Conservation (phyloP, 331 rosid genomes). For the Quercus tomentella region DNA sequence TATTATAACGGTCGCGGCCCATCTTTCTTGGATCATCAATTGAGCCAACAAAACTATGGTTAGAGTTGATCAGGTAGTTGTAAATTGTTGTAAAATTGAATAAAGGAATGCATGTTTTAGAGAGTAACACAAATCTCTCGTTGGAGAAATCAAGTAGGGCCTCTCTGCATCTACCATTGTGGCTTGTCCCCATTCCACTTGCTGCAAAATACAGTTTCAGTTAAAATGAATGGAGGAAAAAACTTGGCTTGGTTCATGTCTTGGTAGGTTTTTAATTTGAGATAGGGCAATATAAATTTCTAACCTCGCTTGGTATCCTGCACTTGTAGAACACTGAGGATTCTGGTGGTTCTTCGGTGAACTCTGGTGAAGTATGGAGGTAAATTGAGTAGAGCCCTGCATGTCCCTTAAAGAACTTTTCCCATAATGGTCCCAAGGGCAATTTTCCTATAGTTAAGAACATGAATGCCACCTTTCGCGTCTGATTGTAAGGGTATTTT, state of each 20-base stretch:
- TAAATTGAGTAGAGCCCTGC: slow-evolving; percentile 34
- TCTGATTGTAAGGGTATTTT: slow-evolving; percentile 12
- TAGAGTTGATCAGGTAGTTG: slow-evolving; percentile 27
- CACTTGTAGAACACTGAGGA: slow-evolving; percentile 33
- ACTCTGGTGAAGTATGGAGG: slow-evolving; percentile 27
- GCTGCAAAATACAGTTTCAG: slow-evolving; percentile 1
- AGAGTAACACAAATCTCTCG: slow-evolving; percentile 32
- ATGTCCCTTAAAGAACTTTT: slow-evolving; percentile 34
- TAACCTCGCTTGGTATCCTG: slow-evolving; percentile 40
- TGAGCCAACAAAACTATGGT: slow-evolving; percentile 23
- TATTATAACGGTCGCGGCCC: slow-evolving; percentile 36
- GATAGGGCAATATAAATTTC: background rate
- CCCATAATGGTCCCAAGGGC: slow-evolving; percentile 42
- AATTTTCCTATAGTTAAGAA: slow-evolving; percentile 24
- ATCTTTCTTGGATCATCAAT: slow-evolving; percentile 21
- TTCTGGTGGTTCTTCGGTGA: slow-evolving; percentile 11
- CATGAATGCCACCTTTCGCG: slow-evolving; percentile 36
- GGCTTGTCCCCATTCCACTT: slow-evolving; percentile 31
- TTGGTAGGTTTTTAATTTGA: background rate
- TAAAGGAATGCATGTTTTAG: slow-evolving; percentile 40
- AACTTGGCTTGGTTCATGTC: too few relatives aligned
- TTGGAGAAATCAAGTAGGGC: slow-evolving; percentile 38
- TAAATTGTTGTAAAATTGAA: slow-evolving; percentile 36
- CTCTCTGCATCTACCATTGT: slow-evolving; percentile 38
- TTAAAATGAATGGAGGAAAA: background rate